phyloP scores from a whole-genome alignment of 257 asterid species.

The Scutellaria minor region DNA sequence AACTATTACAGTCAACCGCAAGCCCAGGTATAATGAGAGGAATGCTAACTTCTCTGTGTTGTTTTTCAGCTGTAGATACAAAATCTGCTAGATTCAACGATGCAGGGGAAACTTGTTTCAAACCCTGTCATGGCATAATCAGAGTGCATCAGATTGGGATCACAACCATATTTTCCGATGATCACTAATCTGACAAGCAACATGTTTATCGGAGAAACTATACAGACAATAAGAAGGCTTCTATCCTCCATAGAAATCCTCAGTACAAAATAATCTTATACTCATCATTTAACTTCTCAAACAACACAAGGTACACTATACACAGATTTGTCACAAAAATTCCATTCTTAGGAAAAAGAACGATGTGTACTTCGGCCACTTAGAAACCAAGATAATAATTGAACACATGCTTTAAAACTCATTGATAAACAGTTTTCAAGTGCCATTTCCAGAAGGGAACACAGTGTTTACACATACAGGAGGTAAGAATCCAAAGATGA shows the following conservation, averaged over 20 bases:
- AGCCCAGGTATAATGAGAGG: conserved; percentile 46
- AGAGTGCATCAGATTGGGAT: neutral
- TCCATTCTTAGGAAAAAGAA: too few relatives aligned
- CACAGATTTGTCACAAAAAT: too few relatives aligned
- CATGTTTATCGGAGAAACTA: neutral
- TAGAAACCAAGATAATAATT: too few relatives aligned
- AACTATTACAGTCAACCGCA: conserved; percentile 23
- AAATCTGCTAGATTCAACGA: conserved; percentile 64
- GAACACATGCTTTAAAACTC: too few relatives aligned
- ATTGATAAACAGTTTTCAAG: too few relatives aligned
- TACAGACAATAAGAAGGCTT: too few relatives aligned
- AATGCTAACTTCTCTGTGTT: conserved; percentile 44
- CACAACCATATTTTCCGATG: neutral
- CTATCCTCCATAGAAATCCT: too few relatives aligned
- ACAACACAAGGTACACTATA: too few relatives aligned
- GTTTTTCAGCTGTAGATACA: conserved; percentile 43
- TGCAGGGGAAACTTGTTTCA: conserved; percentile 48
- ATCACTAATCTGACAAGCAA: conserved; percentile 11
- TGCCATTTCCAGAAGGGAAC: neutral
- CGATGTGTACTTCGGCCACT: too few relatives aligned
- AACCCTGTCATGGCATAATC: conserved; percentile 48
- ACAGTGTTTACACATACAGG: neutral
- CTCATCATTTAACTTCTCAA: too few relatives aligned
- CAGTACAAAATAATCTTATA: too few relatives aligned
- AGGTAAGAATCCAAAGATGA: neutral